A percentile compares a stretch with the other conserved stretches of the same genome.
phyloP scores from a whole-genome alignment of 2,329 filamentous ascomycete genomes.

The Aspergillus ibericus region DNA sequence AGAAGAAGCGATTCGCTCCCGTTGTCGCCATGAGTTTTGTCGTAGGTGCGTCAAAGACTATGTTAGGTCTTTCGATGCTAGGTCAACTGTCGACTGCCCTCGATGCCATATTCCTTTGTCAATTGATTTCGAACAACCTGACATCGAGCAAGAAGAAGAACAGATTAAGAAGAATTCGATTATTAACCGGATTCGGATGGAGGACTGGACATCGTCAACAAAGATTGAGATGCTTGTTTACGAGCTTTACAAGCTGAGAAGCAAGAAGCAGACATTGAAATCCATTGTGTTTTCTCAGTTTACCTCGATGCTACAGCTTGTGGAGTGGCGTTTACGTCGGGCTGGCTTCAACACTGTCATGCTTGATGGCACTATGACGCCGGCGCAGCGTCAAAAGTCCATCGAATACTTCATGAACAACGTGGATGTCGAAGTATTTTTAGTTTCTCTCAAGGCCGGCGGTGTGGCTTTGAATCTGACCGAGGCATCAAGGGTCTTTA shows the following conservation, averaged over 20 bases:
- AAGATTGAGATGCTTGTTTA: conserved; percentile 98
- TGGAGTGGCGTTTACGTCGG: conserved; percentile 92
- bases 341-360: conserved; percentile 98
- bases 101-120: conserved; percentile 85
- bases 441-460: conserved; percentile 93
- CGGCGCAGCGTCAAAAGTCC: conserved; percentile 84
- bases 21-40: conserved; percentile 91
- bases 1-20: conserved; percentile 88
- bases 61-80: conserved; percentile 69
- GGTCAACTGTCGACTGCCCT: conserved; percentile 67
- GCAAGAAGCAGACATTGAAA: conserved; percentile 90
- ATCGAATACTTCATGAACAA: conserved; percentile 98
- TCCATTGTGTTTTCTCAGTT: conserved; percentile 98
- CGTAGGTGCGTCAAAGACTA: conserved; percentile 78
- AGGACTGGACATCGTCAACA: conserved; percentile 96
- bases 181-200: conserved; percentile 98
- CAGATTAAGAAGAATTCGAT: conserved; percentile 93
- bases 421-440: conserved; percentile 88
- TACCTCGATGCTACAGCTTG: conserved; percentile 93
- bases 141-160: conserved; percentile 87
- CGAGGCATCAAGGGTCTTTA: conserved; percentile 91
- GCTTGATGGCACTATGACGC: conserved; percentile 97
- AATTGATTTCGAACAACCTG: conserved; percentile 92
- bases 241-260: conserved; percentile 86
- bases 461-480: conserved; percentile 94